phyloP scores from a whole-genome alignment of 2,329 filamentous ascomycete species.

The Fusarium paranaense region DNA sequence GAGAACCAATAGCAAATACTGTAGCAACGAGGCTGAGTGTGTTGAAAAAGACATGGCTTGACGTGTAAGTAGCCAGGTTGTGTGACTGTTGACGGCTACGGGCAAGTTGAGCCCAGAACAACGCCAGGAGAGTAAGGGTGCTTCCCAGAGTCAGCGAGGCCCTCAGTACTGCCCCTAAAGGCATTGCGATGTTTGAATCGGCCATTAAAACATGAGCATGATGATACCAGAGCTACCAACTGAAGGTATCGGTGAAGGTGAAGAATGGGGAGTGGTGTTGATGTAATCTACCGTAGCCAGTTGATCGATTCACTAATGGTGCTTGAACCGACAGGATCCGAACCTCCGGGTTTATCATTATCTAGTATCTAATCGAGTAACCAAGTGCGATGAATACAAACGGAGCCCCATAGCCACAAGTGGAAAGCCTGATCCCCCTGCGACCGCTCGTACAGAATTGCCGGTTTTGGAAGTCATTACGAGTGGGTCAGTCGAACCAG shows the following conservation, averaged over 20 bases:
- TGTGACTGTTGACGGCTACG: not conserved
- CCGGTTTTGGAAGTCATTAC: not conserved
- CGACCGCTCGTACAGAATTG: not conserved
- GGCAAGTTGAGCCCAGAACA: not conserved
- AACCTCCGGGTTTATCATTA: not conserved
- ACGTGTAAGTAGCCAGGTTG: not conserved
- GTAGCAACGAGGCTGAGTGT: not conserved
- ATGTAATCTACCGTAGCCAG: not conserved
- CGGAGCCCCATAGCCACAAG: not conserved
- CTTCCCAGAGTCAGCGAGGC: not conserved
- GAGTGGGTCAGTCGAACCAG: not conserved
- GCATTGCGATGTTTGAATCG: not conserved
- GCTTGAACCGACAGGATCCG: not conserved
- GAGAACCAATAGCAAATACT: not conserved
- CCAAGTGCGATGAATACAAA: not conserved
- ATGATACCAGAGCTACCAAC: not conserved
- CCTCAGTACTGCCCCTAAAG: not conserved
- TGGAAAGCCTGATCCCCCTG: not conserved
- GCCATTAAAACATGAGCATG: not conserved
- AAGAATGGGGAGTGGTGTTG: not conserved
- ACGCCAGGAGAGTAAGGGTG: not conserved
- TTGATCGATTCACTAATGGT: not conserved
- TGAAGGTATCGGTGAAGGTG: not conserved
- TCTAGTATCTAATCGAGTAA: not conserved
- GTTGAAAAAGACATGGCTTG: not conserved